Base-by-base conservation (phyloP, 2,329 filamentous ascomycete genomes). In the Hymenoscyphus linearis region DNA sequence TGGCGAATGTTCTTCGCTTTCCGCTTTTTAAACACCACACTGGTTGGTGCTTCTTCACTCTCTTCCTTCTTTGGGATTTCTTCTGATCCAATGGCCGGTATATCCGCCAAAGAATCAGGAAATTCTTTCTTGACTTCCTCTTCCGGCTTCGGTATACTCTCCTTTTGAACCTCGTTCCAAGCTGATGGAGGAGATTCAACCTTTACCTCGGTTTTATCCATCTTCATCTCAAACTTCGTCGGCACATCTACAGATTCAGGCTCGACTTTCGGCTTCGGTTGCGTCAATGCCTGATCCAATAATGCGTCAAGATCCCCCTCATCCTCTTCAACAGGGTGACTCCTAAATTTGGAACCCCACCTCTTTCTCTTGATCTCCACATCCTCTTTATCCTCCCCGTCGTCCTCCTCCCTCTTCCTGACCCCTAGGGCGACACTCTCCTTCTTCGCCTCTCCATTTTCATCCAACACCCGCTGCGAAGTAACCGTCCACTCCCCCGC, bases 401-500 rank as follows among this genome's bases (percentile, higher is more conserved):
- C 84, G 0, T 84, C 82, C 14, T 76, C 68, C 62, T 85, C 84
- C 25, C 87, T 78, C 74, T 91, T 91, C 53, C 82, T 77, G 18
- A 87, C 79, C 0, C 85, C 86, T 31, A 79, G 78, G 10, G 81
- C 82, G 52, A 77, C 62, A 9, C 70, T 66, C 34, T 74, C 71
- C 61, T 67, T 72, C 52, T 78, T 77, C 6, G 77, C 77, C 59
- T 82, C 78, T 7, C 78, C 74, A 31, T 71, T 73, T 6, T 77
- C 75, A 34, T 76, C 73, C n/a, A 74, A 65, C 35, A 73, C 52
- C 10, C 67, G 62, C 60, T 72, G 65, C 10, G 67, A 64, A 62
- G 84, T 86, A 12, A 87, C 83, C 0, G 91, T 85, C 93, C 93
- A 99, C 58, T 96, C 90, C 35, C 95, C 91, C 3, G 88, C 87